A percentile compares a stretch with the other conserved stretches of the same genome.
Conservation (phyloP, 2,329 filamentous ascomycete genomes). For the Cucurbitaria berberidis region DNA sequence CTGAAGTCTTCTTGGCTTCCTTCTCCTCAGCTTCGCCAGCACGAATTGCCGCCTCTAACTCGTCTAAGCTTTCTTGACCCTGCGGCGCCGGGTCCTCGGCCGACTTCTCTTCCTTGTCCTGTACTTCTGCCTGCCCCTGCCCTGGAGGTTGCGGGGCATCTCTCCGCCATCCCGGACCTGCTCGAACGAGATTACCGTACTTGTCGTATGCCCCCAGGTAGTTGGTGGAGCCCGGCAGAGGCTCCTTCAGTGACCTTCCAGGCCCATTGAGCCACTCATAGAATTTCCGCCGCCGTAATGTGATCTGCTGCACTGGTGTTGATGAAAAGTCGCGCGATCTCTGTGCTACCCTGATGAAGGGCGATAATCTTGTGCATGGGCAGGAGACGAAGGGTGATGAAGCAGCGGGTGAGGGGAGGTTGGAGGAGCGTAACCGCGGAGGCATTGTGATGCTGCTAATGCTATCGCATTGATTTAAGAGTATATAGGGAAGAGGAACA, state of each 20-base stretch:
- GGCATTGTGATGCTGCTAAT: slow-evolving; percentile 35
- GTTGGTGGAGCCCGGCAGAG: slow-evolving; percentile 59
- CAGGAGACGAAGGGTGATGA: slow-evolving; percentile 21
- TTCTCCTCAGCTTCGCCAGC: slow-evolving; percentile 28
- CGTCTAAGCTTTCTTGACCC: slow-evolving; percentile 40
- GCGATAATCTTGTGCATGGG: slow-evolving; percentile 30
- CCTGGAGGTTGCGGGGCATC: slow-evolving; percentile 21
- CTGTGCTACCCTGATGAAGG: slow-evolving; percentile 28
- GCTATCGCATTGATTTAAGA: slow-evolving; percentile 39
- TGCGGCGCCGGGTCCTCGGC: slow-evolving; percentile 32
- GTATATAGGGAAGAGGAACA: slow-evolving; percentile 10
- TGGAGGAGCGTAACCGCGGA: slow-evolving; percentile 43
- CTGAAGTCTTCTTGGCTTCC: slow-evolving; percentile 8
- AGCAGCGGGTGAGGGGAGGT: slow-evolving; percentile 29
- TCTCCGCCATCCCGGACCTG: slow-evolving; percentile 29
- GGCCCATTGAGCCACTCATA: slow-evolving; percentile 65
- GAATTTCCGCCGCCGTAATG: slow-evolving; percentile 61
- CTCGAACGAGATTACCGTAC: slow-evolving; percentile 55
- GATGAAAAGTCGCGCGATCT: slow-evolving; percentile 46
- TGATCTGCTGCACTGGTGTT: slow-evolving; percentile 49
- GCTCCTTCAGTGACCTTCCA: slow-evolving; percentile 56
- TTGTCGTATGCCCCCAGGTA: slow-evolving; percentile 62
- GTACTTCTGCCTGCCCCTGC: slow-evolving; percentile 5
- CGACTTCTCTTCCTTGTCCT: slow-evolving; percentile 20
- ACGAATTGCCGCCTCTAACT: slow-evolving; percentile 33